Percentiles rank a stretch among this genome's conserved stretches.
These are phyloP conservation scores for Coemansia sp. DNA, from an alignment of 192 early-diverging fungal genomes.

Conservation along the genomic window DNA sequence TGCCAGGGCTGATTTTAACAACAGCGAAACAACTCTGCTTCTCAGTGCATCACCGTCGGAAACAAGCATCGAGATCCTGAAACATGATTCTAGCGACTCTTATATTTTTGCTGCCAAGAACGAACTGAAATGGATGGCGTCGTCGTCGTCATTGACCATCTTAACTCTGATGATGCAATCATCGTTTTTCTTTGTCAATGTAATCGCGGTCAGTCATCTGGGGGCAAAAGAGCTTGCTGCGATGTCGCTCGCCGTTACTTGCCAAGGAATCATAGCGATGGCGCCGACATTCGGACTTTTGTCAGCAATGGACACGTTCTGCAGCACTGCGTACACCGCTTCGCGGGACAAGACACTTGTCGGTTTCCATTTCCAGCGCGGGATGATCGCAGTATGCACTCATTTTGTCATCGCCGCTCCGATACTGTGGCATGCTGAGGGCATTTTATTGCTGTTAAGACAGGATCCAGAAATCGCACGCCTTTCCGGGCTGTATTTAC, in stretches of 20 bases:
- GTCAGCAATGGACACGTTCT: constrained; percentile 48
- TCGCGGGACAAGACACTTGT: constrained; percentile 36
- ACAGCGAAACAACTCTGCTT: constrained; percentile 23
- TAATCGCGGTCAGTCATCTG: constrained; percentile 62
- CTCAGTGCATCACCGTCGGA: constrained; percentile 39
- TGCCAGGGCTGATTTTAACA: constrained; percentile 2
- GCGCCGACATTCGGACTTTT: constrained; percentile 63
- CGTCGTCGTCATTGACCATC: constrained; percentile 32
- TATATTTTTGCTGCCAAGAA: constrained; percentile 19
- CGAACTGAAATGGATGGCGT: constrained; percentile 34
- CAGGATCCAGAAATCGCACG: constrained; percentile 67
- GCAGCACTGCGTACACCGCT: constrained; percentile 24
- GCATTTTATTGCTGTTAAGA: constrained; percentile 64
- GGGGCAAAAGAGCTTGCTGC: constrained; percentile 61
- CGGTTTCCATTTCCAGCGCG: constrained; percentile 39
- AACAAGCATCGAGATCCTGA: constrained; percentile 30
- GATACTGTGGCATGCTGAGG: constrained; percentile 42
- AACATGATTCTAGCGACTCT: constrained; percentile 32
- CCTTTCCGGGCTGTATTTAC: constrained; percentile 60
- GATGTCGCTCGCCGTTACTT: constrained; percentile 63
- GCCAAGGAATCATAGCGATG: constrained; percentile 21
- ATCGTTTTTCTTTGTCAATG: constrained; percentile 62
- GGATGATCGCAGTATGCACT: constrained; percentile 17
- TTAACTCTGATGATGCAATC: constrained; percentile 56
- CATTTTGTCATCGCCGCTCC: constrained; percentile 10